phyloP scores from a whole-genome alignment of 2,329 filamentous ascomycete species.

The Aspergillus carbonarius region DNA sequence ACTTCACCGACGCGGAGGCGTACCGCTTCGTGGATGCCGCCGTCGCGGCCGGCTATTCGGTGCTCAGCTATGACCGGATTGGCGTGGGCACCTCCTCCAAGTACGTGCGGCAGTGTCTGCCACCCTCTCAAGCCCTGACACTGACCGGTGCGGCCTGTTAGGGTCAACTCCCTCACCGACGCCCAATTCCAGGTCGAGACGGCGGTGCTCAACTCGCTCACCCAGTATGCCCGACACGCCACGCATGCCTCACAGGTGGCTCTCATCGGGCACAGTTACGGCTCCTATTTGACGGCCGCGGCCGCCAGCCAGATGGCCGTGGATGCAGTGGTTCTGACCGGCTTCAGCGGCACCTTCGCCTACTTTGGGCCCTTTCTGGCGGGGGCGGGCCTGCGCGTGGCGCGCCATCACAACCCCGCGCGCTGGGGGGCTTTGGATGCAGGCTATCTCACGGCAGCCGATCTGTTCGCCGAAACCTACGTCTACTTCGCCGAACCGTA shows the following conservation, averaged over 20 bases:
- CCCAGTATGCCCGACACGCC: not conserved
- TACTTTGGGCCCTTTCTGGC: not conserved
- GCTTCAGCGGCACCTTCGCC: not conserved
- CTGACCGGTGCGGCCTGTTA: no score
- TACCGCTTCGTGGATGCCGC: not conserved
- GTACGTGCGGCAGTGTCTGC: not conserved
- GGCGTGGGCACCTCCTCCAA: not conserved
- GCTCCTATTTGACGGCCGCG: not conserved
- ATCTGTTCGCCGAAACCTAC: not conserved
- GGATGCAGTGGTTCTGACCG: not conserved
- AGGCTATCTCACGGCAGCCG: not conserved
- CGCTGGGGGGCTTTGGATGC: not conserved
- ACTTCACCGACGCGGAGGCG: not conserved
- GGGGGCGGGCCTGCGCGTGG: not conserved
- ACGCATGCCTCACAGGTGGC: not conserved
- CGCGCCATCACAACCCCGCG: not conserved
- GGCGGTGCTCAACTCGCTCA: not conserved
- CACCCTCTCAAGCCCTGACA: not conserved
- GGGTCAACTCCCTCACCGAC: not conserved
- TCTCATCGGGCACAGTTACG: not conserved
- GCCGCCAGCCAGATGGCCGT: not conserved
- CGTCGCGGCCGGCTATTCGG: not conserved
- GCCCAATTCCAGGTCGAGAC: not conserved
- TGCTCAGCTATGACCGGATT: not conserved
- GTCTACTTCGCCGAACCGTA: not conserved